Conservation (phyloP, 345 rosid genomes). For the Odontarrhena argentea region DNA sequence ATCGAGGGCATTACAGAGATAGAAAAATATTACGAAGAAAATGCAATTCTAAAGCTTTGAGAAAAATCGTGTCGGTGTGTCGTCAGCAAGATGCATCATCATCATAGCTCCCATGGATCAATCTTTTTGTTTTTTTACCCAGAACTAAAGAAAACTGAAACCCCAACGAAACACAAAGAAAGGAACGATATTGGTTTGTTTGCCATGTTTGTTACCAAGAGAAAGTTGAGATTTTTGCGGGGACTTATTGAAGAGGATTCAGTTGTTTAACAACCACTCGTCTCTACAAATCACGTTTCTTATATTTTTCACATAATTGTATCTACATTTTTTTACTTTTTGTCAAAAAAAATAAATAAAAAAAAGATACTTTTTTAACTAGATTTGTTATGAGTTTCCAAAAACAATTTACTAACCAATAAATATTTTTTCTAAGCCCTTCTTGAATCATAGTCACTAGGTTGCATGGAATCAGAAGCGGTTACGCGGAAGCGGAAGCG, state of each 20-base stretch:
- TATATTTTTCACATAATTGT: too few relatives aligned
- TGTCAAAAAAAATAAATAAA: too few relatives aligned
- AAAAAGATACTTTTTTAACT: too few relatives aligned
- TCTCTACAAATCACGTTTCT: slow-evolving; percentile 19
- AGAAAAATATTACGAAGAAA: slow-evolving; percentile 17
- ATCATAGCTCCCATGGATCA: not conserved
- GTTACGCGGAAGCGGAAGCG: too few relatives aligned
- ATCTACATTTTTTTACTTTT: too few relatives aligned
- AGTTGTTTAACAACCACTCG: slow-evolving; percentile 27
- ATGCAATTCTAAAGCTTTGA: slow-evolving; percentile 23
- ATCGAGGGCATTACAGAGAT: not conserved
- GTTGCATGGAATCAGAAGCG: too few relatives aligned
- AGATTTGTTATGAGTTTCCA: too few relatives aligned
- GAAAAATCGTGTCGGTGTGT: slow-evolving; percentile 3
- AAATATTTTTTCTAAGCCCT: too few relatives aligned
- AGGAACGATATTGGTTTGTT: slow-evolving; percentile 26
- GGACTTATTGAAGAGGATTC: slow-evolving; percentile 16
- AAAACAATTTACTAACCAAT: too few relatives aligned
- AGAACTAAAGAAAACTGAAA: slow-evolving; percentile 3
- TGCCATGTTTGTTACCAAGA: slow-evolving; percentile 12
- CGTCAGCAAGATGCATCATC: slow-evolving; percentile 23
- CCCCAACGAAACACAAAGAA: not conserved
- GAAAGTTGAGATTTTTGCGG: slow-evolving; percentile 30
- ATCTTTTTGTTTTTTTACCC: not conserved
- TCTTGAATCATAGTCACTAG: too few relatives aligned